phyloP scores from a whole-genome alignment of 768 basidiomycete genomes.

The Fomitopsis serialis region DNA sequence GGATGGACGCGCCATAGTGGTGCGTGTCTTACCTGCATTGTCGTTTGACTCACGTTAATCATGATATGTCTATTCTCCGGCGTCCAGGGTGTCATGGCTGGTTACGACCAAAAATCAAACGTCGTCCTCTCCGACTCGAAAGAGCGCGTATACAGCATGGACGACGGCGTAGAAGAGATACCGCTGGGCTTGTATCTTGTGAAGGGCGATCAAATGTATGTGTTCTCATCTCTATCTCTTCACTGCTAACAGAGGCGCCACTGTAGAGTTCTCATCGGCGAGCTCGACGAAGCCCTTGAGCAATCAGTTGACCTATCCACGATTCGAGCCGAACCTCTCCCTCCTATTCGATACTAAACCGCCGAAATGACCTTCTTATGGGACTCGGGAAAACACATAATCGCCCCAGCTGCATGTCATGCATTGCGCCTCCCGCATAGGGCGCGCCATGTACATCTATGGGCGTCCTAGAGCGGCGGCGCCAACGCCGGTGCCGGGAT shows the following conservation, averaged over 20 bases:
- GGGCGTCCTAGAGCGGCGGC: background rate
- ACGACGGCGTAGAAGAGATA: conserved; percentile 92
- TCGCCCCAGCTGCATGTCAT: background rate
- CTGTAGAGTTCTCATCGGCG: conserved; percentile 69
- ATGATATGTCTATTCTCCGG: background rate
- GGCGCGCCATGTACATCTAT: background rate
- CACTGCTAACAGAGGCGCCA: conserved; percentile 7
- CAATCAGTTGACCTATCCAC: conserved; percentile 64
- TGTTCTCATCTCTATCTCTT: conserved; percentile 13
- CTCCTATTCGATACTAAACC: conserved; percentile 67
- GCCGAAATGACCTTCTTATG: background rate
- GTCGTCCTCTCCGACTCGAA: conserved; percentile 91
- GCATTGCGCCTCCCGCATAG: background rate
- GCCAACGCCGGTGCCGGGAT: background rate
- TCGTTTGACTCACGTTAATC: too few species aligned
- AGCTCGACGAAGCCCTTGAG: conserved; percentile 83
- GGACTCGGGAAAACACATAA: background rate
- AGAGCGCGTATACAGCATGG: conserved; percentile 87
- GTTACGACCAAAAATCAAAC: conserved; percentile 94
- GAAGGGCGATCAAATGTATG: conserved; percentile 97
- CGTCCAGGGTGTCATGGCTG: conserved; percentile 78
- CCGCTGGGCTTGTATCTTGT: conserved; percentile 94
- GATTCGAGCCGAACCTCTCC: conserved; percentile 85
- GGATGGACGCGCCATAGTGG: conserved; percentile 93
- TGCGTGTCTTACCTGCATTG: conserved; percentile 33